Conservation (phyloP, 768 basidiomycete genomes). For the Lactifluus subvellereus region DNA sequence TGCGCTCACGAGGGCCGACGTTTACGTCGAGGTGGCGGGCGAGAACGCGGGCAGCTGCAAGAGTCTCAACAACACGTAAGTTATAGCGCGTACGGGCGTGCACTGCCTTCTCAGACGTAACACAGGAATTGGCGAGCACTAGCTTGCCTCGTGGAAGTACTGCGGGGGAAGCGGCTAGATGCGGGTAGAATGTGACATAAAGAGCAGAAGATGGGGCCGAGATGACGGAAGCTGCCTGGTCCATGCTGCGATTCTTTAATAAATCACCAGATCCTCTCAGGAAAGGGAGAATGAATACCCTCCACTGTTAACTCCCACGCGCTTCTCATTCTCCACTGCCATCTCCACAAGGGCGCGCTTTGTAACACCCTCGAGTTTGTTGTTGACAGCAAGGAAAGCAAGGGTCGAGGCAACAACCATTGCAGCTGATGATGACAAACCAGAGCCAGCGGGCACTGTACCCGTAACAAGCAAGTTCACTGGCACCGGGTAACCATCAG, state of each 20-base stretch:
- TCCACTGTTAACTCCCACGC: conserved; percentile 78
- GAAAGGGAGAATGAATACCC: conserved; percentile 42
- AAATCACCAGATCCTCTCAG: background rate
- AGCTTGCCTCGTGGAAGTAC: conserved; percentile 60
- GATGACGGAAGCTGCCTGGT: conserved; percentile 86
- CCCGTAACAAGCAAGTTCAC: conserved; percentile 78
- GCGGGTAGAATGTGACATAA: conserved; percentile 78
- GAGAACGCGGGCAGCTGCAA: conserved; percentile 71
- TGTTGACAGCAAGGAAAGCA: conserved; percentile 72
- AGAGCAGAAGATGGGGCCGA: conserved; percentile 63
- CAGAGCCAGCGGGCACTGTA: conserved; percentile 80
- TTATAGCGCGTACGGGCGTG: conserved; percentile 79
- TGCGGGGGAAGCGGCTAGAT: conserved; percentile 58
- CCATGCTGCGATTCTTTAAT: conserved; percentile 52
- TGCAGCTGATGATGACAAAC: conserved; percentile 82
- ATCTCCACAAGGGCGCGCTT: conserved; percentile 74
- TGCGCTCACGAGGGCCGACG: conserved; percentile 40
- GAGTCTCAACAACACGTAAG: conserved; percentile 86
- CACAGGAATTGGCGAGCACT: conserved; percentile 79
- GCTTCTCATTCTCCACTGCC: conserved; percentile 78
- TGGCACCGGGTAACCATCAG: conserved; percentile 39
- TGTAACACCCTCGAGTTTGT: conserved; percentile 47
- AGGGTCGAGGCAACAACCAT: conserved; percentile 87
- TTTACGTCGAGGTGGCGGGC: conserved; percentile 50
- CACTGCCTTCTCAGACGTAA: conserved; percentile 73